Base-by-base conservation (phyloP, 345 rosid genomes). In the Brassica carinata region DNA sequence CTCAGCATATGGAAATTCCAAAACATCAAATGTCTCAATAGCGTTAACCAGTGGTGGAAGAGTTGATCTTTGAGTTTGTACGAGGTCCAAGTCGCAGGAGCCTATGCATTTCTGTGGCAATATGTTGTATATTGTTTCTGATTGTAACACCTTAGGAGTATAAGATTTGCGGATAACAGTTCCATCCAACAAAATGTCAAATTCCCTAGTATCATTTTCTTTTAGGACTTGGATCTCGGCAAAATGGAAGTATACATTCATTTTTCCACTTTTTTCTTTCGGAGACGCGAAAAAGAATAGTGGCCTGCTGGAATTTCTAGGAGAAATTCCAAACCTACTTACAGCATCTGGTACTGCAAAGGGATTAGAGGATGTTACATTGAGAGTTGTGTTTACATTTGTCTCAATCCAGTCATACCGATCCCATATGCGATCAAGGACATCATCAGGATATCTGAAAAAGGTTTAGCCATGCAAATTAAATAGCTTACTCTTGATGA, bases 11-110 rank as follows among this genome's bases (percentile, higher is more conserved):
- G 15, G 55, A 29, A 82, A 43, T 5, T 82, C 82, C 53, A 79
- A 1, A 11, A 82, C 62, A 2, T 14, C 5, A 34, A 31, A 82
- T 13, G 74, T 2, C 64, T 85, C 87, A 3, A 79, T 7, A 23
- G 85, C 85, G 27, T 79, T 85, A 34, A 85, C 9, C 13, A 85
- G 33, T 0, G 87, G 85, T 14, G 85, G 74, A 71, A 71, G 64
- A 31, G 74, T 71, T 55, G 74, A 76, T 15, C 58, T 67, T 36
- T 9, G 30, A 68, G 79, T 76, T 76, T 7, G 38, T 57, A 5
- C 3, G 29, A 76, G 58, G 0, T n/a, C 1, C 18, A 67, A 8
- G 30, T 23, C 0, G 38, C 73, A 76, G 0, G 1, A 5, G 67
- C 29, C 0, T 0, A 3, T 4, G 4, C 79, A 76, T 67, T 67